These are phyloP conservation scores for Epichloe hybrida DNA, from an alignment of 2,329 filamentous ascomycete genomes.

Conservation along the genomic window DNA sequence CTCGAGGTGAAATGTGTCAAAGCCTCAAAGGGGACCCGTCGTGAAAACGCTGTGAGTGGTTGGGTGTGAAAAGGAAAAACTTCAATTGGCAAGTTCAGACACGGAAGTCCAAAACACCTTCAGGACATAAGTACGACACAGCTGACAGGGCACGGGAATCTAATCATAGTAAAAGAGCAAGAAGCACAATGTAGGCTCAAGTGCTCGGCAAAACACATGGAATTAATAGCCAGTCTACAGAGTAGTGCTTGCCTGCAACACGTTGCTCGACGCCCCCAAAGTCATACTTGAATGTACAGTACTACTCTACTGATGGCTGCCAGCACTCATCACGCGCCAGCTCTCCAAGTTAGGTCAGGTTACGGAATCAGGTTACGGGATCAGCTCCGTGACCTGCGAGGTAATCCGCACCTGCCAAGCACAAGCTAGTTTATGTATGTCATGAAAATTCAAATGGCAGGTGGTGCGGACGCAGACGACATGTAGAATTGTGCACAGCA, in stretches of 20 bases:
- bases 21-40: slow-evolving; percentile 1
- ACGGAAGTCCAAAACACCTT: not conserved
- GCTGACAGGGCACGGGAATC: not conserved
- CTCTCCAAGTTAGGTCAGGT: not conserved
- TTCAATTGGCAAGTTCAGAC: not conserved
- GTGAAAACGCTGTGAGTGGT: not conserved
- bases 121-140: not conserved
- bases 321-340: not conserved
- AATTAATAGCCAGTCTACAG: not conserved
- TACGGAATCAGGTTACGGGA: no score
- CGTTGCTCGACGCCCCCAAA: no score
- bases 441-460: not conserved
- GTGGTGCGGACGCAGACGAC: not conserved
- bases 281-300: no score
- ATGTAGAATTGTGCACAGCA: not conserved
- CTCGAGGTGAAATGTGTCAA: slow-evolving; percentile 4
- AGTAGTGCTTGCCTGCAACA: not conserved
- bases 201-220: no score
- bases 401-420: not conserved
- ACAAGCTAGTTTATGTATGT: not conserved
- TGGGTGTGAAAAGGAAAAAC: not conserved
- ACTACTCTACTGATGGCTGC: no score
- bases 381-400: not conserved
- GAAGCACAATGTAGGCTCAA: no score
- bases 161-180: no score